Percentiles rank a stretch among this genome's conserved stretches.
phyloP scores from a whole-genome alignment of 2,329 filamentous ascomycete species.

The Hyphodiscus sp. region DNA sequence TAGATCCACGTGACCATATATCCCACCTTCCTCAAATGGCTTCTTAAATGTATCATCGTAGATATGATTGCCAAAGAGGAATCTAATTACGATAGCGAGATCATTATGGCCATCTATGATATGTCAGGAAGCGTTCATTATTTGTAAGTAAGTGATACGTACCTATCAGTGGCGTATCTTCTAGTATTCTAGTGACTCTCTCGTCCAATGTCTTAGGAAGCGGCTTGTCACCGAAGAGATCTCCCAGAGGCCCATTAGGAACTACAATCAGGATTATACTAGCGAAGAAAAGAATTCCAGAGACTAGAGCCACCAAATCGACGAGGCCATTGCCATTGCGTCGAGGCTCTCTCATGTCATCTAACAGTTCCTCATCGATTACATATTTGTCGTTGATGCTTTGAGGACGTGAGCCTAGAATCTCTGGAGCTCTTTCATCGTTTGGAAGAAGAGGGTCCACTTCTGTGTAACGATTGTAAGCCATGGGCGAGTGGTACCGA shows the following conservation, averaged over 20 bases:
- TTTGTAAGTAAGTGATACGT: not conserved
- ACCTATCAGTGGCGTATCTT: slow-evolving; percentile 43
- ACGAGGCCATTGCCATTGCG: slow-evolving; percentile 2
- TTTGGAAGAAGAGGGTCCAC: slow-evolving; percentile 27
- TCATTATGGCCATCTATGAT: slow-evolving; percentile 80
- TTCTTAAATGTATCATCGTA: slow-evolving; percentile 67
- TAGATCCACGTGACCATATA: slow-evolving; percentile 70
- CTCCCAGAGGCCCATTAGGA: slow-evolving; percentile 1
- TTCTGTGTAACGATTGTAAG: slow-evolving; percentile 15
- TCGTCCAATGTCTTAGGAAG: slow-evolving; percentile 24
- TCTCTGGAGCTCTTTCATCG: slow-evolving; percentile 23
- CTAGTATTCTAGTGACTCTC: slow-evolving; percentile 38
- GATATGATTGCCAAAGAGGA: slow-evolving; percentile 67
- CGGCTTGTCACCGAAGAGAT: slow-evolving; percentile 3
- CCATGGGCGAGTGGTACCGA: slow-evolving; percentile 8
- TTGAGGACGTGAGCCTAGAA: slow-evolving; percentile 18
- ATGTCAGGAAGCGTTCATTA: slow-evolving; percentile 2
- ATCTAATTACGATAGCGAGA: slow-evolving; percentile 67
- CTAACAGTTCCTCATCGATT: not conserved
- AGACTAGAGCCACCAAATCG: slow-evolving; percentile 3
- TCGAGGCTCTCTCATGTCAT: not conserved
- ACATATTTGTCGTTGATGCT: slow-evolving; percentile 16
- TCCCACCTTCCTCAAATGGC: slow-evolving; percentile 63
- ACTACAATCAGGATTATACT: slow-evolving; percentile 12
- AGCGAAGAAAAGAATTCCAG: slow-evolving; percentile 12